These are phyloP conservation scores for Wickerhamomyces canadensis DNA, from an alignment of 805 yeast species.

Conservation along the genomic window DNA sequence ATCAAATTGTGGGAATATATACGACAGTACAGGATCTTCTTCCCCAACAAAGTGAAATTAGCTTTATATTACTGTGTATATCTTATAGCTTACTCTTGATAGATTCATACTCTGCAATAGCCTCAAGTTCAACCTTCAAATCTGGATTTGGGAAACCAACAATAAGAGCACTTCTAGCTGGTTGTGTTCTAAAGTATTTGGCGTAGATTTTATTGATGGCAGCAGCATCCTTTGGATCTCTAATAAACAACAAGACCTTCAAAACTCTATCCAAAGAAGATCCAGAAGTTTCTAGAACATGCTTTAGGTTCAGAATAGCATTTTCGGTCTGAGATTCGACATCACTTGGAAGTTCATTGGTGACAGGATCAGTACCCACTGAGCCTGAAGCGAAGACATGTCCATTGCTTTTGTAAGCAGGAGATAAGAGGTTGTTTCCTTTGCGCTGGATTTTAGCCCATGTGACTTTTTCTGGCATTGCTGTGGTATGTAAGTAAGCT, in stretches of 20 bases:
- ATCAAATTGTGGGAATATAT: too few species aligned
- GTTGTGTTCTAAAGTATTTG: constrained; percentile 40
- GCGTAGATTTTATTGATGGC: constrained; percentile 41
- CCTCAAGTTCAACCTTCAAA: constrained; percentile 48
- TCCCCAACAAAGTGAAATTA: too few species aligned
- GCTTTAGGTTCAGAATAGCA: constrained; percentile 39
- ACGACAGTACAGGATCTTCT: too few species aligned
- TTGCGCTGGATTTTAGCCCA: constrained; percentile 30
- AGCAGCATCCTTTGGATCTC: constrained; percentile 36
- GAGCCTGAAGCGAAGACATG: constrained; percentile 46
- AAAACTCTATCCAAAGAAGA: constrained; percentile 40
- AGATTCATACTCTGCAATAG: constrained; percentile 32
- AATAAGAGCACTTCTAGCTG: constrained; percentile 49
- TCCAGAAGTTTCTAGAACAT: constrained; percentile 38
- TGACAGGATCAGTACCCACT: constrained; percentile 35
- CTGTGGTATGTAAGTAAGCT: too few species aligned
- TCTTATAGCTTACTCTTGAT: constrained; percentile 7
- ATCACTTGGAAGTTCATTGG: constrained; percentile 36
- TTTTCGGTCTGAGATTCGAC: constrained; percentile 39
- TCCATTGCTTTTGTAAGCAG: constrained; percentile 36
- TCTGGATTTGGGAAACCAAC: constrained; percentile 45
- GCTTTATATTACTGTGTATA: too few species aligned
- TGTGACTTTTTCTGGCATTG: constrained; percentile 26
- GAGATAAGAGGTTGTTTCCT: constrained; percentile 31
- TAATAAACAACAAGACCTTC: constrained; percentile 45